Evolutionary conservation across 352 stramenopile genomes (phyloP), one percentile per base, ranked within the genome.

Genomic region (Phytophthora sp.): DNA sequence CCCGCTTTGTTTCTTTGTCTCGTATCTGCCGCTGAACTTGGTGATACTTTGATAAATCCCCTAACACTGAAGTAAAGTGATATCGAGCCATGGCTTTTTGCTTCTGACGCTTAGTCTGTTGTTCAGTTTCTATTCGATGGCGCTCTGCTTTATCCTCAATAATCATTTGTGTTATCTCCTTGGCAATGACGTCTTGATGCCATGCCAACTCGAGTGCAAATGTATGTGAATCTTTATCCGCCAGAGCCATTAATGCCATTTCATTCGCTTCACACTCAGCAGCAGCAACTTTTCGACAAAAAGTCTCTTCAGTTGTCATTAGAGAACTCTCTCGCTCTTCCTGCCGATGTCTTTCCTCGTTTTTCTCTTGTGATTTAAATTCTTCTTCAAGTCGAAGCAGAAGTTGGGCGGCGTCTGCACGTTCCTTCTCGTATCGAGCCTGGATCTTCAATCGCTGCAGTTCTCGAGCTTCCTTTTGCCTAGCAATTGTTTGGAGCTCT

Each of bases 41-140:
- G 36, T 74, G 54, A 23, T 35, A 21, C 3, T 69, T 55, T 0
- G 68, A 21, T 15, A 88, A 12, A 31, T 84, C 53, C 2, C 67
- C 12, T n/a, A 90, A 57, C 16, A 80, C 73, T 2, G 35, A 15
- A 24, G 12, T 15, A 54, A 74, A 74, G 0, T 20, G 55, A 45
- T 42, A 41, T 4, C 38, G 55, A n/a, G 57, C 46, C 2, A 57
- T 27, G 2, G 11, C 11, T 12, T 60, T 36, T 49, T 69, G 55
- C 6, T 52, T 55, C 9, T 77, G 49, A 21, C 69, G 15, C 7
- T 33, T 45, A 18, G 57, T n/a, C 21, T 58, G 39, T 12, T 46
- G 38, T 15, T 73, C 51, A 20, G 67, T 12, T 39, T 64, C 8
- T 23, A 66, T 59, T 57, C 73, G 54, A 18, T 59, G 57, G 13